Base-by-base conservation (phyloP, 306 rosid species). In the Hippophae tibetana region DNA sequence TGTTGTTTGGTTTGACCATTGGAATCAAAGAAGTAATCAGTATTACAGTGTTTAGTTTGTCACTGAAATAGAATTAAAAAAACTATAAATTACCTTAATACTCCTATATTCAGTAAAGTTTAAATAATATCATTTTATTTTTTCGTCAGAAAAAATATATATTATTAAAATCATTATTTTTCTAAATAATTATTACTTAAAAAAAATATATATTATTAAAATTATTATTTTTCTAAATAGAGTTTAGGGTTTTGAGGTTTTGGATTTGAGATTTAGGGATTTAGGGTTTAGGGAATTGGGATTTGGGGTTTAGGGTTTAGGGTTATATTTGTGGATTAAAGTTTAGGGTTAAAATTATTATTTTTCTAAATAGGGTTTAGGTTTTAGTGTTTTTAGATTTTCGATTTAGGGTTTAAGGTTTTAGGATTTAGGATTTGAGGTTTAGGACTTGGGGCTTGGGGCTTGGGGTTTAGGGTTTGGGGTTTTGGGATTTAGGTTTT, bases 391-490 rank as follows among this genome's bases (percentile, higher is more conserved):
- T 57, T 42, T 59, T 42, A 54, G 60, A 60, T 51, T 52, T 7
- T 11, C 54, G 66, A 61, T 59, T 44, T 23, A 26, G 60, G 66
- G 66, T 27, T 68, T n/a, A 10, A 43, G 72, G 66, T 45, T 60
- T 44, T 5, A 13, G 72, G 59, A 44, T 43, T 13, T 26, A 5
- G 60, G 54, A 63, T 41, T 47, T 45, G 13, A 0, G 25, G 0
- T 18, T 18, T 18, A 18, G 67, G 68, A 60, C 18, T 42, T 52
- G 40, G 45, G 66, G 46, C 50, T 26, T 25, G 43, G 72, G 66
- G 53, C 26, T 53, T 46, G 0, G 66, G 61, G 66, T 60, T 53
- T 25, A 53, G 55, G 73, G 61, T 43, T 54, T 50, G 45, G 66
- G 73, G 48, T 57, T 25, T 42, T 49, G 69, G 69, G 58, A n/a